A percentile compares a stretch with the other conserved stretches of the same genome.
Evolutionary conservation across 2,329 filamentous ascomycete genomes (phyloP).

Genomic region (Thielaviopsis cerberus): DNA sequence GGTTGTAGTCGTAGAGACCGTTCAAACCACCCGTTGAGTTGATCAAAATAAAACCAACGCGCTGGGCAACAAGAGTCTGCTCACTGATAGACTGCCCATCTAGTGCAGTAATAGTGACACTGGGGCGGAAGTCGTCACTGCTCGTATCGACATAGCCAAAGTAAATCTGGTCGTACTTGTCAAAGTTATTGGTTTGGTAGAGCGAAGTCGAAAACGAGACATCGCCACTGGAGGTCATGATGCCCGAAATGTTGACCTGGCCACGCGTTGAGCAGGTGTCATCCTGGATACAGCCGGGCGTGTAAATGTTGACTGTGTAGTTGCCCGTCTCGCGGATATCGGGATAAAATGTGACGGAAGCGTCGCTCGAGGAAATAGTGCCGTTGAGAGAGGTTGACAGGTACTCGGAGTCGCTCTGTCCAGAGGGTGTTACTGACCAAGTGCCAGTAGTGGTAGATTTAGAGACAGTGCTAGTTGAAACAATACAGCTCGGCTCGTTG

Average conservation of each 20-base stretch:
- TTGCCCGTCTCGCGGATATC: slow-evolving; percentile 78
- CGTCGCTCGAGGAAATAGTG: slow-evolving; percentile 36
- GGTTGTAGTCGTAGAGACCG: slow-evolving; percentile 77
- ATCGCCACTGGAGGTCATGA: slow-evolving; percentile 36
- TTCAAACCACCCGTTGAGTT: slow-evolving; percentile 67
- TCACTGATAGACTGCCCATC: slow-evolving; percentile 39
- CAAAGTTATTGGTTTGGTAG: slow-evolving; percentile 84
- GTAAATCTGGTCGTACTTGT: slow-evolving; percentile 91
- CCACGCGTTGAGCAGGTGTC: slow-evolving; percentile 59
- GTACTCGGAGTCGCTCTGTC: slow-evolving; percentile 54
- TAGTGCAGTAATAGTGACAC: slow-evolving; percentile 57
- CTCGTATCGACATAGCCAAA: slow-evolving; percentile 66
- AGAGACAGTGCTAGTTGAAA: slow-evolving; percentile 37
- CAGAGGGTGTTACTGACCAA: slow-evolving; percentile 52
- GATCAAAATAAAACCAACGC: slow-evolving; percentile 58
- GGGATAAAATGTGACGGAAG: slow-evolving; percentile 60
- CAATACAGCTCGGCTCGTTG: slow-evolving; percentile 68
- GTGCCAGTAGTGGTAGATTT: slow-evolving; percentile 50
- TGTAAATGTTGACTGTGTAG: slow-evolving; percentile 81
- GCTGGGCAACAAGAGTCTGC: slow-evolving; percentile 73
- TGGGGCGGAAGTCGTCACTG: slow-evolving; percentile 54
- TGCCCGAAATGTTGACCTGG: slow-evolving; percentile 61
- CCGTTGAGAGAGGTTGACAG: slow-evolving; percentile 38
- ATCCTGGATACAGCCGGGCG: slow-evolving; percentile 74
- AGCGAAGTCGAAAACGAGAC: slow-evolving; percentile 39